phyloP scores from a whole-genome alignment of 2,329 filamentous ascomycete species.

The Ophiocordyceps camponoti-floridani region DNA sequence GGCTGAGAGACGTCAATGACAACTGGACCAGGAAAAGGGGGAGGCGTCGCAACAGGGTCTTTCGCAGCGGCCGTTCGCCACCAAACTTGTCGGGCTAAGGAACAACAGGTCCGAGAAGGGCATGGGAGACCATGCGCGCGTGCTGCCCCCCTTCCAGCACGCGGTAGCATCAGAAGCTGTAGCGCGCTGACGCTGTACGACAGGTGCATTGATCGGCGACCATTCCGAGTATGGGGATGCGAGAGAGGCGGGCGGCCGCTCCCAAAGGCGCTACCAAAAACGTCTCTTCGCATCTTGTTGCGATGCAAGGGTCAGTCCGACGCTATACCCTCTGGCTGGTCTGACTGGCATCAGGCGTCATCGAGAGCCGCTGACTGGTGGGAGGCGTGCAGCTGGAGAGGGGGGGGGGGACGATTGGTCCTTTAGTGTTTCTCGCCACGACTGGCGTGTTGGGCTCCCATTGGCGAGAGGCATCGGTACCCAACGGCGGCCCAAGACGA shows the following conservation, averaged over 20 bases:
- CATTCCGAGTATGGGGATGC: background rate
- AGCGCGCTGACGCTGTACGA: background rate
- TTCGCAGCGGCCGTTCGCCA: background rate
- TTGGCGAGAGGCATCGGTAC: conserved; percentile 20
- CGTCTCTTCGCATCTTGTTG: too few relatives aligned
- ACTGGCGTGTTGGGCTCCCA: conserved; percentile 16
- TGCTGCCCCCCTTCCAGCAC: background rate
- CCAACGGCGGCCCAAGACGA: conserved; percentile 12
- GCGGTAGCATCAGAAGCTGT: background rate
- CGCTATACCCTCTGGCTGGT: background rate
- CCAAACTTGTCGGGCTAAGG: background rate
- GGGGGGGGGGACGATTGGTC: conserved; percentile 7
- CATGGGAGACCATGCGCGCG: background rate
- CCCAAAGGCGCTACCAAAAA: too few relatives aligned
- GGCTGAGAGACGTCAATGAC: conserved; percentile 19
- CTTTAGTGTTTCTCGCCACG: conserved; percentile 2
- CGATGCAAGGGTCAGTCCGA: too few relatives aligned
- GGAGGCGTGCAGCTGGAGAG: background rate
- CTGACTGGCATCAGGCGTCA: background rate
- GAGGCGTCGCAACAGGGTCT: background rate
- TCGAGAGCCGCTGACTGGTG: background rate
- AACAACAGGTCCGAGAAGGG: background rate
- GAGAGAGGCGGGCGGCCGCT: background rate
- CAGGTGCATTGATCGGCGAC: background rate
- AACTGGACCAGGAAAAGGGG: background rate